These are phyloP conservation scores for Hydnomerulius pinastri DNA, from an alignment of 768 basidiomycete species.

Conservation along the genomic window DNA sequence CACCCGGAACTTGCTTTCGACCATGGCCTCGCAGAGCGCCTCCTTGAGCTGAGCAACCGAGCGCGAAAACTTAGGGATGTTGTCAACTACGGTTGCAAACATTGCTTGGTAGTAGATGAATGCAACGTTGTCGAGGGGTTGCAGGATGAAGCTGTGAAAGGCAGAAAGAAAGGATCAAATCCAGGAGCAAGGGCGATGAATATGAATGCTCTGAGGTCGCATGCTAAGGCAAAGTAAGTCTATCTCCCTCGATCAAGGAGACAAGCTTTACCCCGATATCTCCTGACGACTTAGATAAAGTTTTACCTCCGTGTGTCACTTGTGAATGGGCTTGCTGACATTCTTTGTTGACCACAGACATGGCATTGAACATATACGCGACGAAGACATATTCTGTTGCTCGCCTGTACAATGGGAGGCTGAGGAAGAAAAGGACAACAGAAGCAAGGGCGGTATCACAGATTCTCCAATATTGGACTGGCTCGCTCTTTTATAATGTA, in stretches of 20 bases:
- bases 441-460: too few species aligned
- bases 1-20: constrained; percentile 18
- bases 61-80: constrained; percentile 33
- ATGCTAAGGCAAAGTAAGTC: constrained; percentile 61
- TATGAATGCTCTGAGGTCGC: constrained; percentile 63
- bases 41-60: constrained; percentile 19
- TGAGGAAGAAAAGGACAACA: too few species aligned
- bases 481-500: too few species aligned
- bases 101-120: constrained; percentile 37
- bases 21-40: constrained; percentile 20
- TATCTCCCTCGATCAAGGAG: too few species aligned
- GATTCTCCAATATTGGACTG: too few species aligned
- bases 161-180: constrained; percentile 3
- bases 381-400: constrained; percentile 54
- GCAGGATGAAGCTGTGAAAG: constrained; percentile 2
- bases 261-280: too few species aligned
- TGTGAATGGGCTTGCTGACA: constrained; percentile 5
- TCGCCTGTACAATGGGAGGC: neutral
- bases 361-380: constrained; percentile 43
- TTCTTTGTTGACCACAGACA: constrained; percentile 46
- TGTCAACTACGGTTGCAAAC: constrained; percentile 53
- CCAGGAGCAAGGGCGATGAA: constrained; percentile 33
- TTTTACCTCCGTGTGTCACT: neutral
- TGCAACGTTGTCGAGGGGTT: neutral
- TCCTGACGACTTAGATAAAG: too few species aligned